These are phyloP conservation scores for Magnusiomyces clavatus DNA, from an alignment of 1,139 yeast genomes.

Conservation along the genomic window DNA sequence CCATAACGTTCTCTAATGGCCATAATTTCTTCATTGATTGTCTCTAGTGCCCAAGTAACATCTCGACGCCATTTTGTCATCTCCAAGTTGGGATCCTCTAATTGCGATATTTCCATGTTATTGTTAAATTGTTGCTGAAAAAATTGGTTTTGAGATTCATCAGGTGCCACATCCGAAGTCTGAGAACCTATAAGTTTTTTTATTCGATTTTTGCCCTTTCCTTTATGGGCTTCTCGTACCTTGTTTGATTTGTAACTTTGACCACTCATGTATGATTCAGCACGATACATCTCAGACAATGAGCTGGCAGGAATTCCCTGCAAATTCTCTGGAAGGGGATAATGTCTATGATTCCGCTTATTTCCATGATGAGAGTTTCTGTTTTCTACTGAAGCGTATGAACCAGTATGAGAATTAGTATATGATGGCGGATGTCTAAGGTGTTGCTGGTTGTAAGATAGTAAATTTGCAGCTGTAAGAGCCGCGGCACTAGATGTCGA, in stretches of 20 bases:
- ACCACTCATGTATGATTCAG: conserved; percentile 5
- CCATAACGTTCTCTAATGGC: conserved; percentile 21
- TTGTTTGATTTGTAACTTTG: too few relatives aligned
- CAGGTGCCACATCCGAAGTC: too few relatives aligned
- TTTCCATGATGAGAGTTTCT: background rate
- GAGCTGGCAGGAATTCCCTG: background rate
- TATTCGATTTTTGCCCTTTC: background rate
- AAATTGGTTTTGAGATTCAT: too few relatives aligned
- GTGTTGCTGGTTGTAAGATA: conserved; percentile 1
- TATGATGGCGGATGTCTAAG: background rate
- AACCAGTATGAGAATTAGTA: background rate
- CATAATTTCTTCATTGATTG: conserved; percentile 26
- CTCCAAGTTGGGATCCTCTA: conserved; percentile 3
- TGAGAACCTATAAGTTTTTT: too few relatives aligned
- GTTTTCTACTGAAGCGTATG: background rate
- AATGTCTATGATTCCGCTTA: background rate
- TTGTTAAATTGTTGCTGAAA: too few relatives aligned
- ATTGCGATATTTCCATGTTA: background rate
- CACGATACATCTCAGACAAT: background rate
- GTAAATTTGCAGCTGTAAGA: background rate
- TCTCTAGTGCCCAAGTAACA: conserved; percentile 27
- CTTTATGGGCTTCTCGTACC: too few relatives aligned
- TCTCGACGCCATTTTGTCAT: conserved; percentile 26
- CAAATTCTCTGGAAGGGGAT: background rate
- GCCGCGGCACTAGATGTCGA: background rate